These are phyloP conservation scores for Yamadazyma sp. DNA, from an alignment of 805 yeast species.

Conservation along the genomic window DNA sequence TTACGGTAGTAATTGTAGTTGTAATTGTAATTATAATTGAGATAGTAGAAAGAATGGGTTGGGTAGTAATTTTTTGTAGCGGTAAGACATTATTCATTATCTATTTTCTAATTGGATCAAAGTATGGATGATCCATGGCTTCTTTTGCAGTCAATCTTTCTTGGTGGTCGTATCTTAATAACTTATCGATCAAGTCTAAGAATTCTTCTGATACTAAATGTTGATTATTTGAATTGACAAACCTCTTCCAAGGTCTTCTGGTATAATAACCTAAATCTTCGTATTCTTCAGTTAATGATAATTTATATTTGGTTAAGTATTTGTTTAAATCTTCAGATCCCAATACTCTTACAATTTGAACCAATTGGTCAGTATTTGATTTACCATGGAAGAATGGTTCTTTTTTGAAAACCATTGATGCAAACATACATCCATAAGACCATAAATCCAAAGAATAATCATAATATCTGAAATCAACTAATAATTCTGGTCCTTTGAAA, in stretches of 20 bases:
- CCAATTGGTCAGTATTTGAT: constrained; percentile 87
- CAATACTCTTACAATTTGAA: constrained; percentile 81
- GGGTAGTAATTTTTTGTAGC: background rate
- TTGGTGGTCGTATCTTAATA: constrained; percentile 82
- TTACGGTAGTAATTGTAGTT: background rate
- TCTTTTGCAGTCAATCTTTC: constrained; percentile 85
- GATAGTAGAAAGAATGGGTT: too few species aligned
- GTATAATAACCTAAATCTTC: constrained; percentile 71
- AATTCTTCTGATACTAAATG: constrained; percentile 52
- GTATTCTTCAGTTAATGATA: constrained; percentile 71
- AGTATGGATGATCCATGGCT: constrained; percentile 76
- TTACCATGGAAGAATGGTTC: constrained; percentile 94
- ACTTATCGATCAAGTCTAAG: constrained; percentile 67
- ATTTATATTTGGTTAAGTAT: constrained; percentile 66
- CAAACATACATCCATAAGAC: constrained; percentile 91
- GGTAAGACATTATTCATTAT: background rate
- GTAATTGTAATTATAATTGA: too few species aligned
- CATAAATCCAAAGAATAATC: constrained; percentile 88
- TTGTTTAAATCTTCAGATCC: constrained; percentile 75
- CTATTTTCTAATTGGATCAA: constrained; percentile 27
- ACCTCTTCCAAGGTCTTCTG: constrained; percentile 65
- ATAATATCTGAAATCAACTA: constrained; percentile 77
- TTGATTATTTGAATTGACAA: constrained; percentile 53
- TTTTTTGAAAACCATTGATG: constrained; percentile 80
- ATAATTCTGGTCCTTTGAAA: constrained; percentile 88